These are phyloP conservation scores for Suillus weaverae DNA, from an alignment of 768 basidiomycete genomes.

Conservation along the genomic window DNA sequence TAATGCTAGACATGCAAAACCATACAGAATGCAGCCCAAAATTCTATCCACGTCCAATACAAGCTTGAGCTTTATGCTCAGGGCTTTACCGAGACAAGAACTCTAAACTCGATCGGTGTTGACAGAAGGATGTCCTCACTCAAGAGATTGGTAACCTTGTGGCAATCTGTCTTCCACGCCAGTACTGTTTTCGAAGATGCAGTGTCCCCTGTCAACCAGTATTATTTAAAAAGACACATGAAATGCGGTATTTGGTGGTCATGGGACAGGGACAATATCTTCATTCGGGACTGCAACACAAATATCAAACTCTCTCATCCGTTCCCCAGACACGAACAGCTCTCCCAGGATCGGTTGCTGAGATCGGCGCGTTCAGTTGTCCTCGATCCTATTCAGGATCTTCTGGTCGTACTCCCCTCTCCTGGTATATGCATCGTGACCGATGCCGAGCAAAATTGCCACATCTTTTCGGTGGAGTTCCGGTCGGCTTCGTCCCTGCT, in stretches of 20 bases:
- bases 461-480: neutral
- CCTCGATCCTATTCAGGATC: neutral
- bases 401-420: neutral
- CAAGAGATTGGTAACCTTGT: neutral
- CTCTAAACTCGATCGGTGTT: neutral
- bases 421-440: neutral
- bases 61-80: neutral
- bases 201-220: neutral
- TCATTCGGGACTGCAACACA: conserved; percentile 1
- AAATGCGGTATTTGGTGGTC: conserved; percentile 4
- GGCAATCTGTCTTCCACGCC: neutral
- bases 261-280: neutral
- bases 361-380: too few relatives aligned
- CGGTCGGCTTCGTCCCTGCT: neutral
- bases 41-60: neutral
- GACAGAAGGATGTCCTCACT: neutral
- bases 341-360: neutral
- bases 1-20: neutral
- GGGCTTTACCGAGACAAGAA: neutral
- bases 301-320: neutral
- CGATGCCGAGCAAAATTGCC: neutral
- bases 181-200: neutral
- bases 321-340: neutral
- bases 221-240: too few relatives aligned
- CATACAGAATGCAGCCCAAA: neutral